These are phyloP conservation scores for Miamiensis avidus DNA, from an alignment of 169 alveolate genomes.

Conservation along the genomic window DNA sequence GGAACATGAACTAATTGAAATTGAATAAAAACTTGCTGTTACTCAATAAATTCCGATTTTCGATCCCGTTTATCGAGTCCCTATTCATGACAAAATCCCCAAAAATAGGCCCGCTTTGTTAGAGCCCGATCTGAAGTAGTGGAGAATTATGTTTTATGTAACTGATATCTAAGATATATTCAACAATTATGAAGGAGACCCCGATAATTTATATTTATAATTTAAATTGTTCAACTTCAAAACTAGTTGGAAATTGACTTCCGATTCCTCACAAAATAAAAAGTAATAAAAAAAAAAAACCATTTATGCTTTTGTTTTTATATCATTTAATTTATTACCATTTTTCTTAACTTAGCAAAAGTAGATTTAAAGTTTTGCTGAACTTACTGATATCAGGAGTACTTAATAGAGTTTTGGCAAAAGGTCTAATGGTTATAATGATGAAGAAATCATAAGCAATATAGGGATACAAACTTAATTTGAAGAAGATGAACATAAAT, in stretches of 20 bases:
- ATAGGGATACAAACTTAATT: no score
- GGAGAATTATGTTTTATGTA: slow-evolving; percentile 63
- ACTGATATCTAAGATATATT: slow-evolving; percentile 36
- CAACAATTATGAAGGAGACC: slow-evolving; percentile 33
- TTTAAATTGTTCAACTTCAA: slow-evolving; percentile 27
- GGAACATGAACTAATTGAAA: slow-evolving; percentile 83
- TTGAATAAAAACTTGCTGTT: slow-evolving; percentile 66
- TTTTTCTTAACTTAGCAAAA: no score
- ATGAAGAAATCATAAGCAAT: no score
- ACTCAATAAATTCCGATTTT: slow-evolving; percentile 45
- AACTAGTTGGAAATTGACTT: slow-evolving; percentile 28
- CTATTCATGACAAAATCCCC: slow-evolving; percentile 38
- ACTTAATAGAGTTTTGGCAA: no score
- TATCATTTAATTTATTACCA: no score
- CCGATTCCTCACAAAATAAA: background rate
- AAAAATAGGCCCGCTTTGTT: slow-evolving; percentile 53
- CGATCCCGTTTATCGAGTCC: slow-evolving; percentile 47
- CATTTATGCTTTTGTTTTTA: background rate
- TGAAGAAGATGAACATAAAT: no score
- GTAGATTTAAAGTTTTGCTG: no score
- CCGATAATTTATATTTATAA: slow-evolving; percentile 30
- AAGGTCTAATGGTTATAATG: no score
- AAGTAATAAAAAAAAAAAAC: background rate
- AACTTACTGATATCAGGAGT: no score
- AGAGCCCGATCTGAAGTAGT: slow-evolving; percentile 43